These are phyloP conservation scores for Blastocystis hominis DNA, from an alignment of 352 stramenopile species.

Conservation along the genomic window DNA sequence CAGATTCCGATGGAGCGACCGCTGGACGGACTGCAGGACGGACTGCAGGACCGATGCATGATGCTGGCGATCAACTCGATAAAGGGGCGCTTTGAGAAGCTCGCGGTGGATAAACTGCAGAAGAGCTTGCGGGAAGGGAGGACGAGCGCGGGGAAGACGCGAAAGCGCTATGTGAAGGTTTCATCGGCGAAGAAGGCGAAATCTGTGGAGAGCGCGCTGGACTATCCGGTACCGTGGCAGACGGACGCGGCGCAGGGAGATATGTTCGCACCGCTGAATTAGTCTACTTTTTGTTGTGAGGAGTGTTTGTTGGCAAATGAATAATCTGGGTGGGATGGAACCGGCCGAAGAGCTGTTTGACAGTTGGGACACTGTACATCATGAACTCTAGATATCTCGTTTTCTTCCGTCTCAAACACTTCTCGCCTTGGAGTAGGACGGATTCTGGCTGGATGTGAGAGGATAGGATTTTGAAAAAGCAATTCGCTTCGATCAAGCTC, in stretches of 20 bases:
- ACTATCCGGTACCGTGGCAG: background rate
- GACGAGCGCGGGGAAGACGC: background rate
- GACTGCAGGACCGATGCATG: background rate
- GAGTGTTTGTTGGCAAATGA: background rate
- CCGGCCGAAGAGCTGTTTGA: background rate
- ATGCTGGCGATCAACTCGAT: background rate
- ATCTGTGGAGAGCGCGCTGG: background rate
- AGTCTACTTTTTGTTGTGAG: background rate
- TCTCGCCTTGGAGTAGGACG: background rate
- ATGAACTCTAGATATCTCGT: background rate
- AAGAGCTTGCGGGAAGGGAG: constrained; percentile 13
- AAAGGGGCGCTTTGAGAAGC: constrained; percentile 27
- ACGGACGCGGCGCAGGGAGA: background rate
- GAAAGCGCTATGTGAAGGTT: constrained; percentile 49
- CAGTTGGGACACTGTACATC: background rate
- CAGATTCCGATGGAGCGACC: background rate
- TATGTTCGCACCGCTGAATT: background rate
- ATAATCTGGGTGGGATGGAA: background rate
- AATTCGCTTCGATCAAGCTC: background rate
- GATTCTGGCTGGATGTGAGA: background rate
- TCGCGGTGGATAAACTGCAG: background rate
- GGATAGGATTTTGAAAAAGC: background rate
- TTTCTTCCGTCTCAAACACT: background rate
- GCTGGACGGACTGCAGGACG: background rate
- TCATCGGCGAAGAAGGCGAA: background rate